Base-by-base conservation (phyloP, 1,284 basidiomycete genomes). In the Leccinum griseonigrum region DNA sequence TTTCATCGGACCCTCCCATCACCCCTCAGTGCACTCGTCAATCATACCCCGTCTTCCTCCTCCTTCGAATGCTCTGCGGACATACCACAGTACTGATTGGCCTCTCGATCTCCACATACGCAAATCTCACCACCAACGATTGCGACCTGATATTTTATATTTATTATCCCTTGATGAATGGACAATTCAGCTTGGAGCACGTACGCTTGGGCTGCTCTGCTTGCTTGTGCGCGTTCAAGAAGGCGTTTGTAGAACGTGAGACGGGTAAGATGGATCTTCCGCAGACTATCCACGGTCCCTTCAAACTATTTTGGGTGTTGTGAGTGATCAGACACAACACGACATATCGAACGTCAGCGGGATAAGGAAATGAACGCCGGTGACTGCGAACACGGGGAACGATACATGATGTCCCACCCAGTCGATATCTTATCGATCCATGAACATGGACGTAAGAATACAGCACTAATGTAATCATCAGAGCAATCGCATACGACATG, bases 131-230 rank as follows among this genome's bases (percentile, higher is more conserved):
- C 46, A 28, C 54, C 63, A 38, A 55, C 14, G 10, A 67, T 59
- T 0, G 57, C 59, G 9, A 6, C 56, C 8, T 61, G 62, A 13
- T 60, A 60, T n/a, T 55, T 57, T 62, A 36, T 63, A 62, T 3
- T 62, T 34, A 26, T 51, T 66, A 61, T 3, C 58, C 54, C 56
- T 73, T 71, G 56, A 76, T 26, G 63, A 8, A 74, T 88, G 71
- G 53, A 83, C 75, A 91, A 77, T 69, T 92, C 89, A 3, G 88
- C 90, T 72, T 92, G 90, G 3, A 92, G 76, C 0, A 90, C 90
- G 67, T 92, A 90, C 2, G 91, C 78, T 68, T 92, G 90, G 1
- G 89, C 86, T 0, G 91, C 89, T 2, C 87, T 82, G 8, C 86
- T 85, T 1, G 87, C 85, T 67, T 92, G 90, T 1, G 89, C 82